Evolutionary conservation across 2,329 filamentous ascomycete genomes (phyloP).

Genomic region (Rhinocladiella mackenziei): DNA sequence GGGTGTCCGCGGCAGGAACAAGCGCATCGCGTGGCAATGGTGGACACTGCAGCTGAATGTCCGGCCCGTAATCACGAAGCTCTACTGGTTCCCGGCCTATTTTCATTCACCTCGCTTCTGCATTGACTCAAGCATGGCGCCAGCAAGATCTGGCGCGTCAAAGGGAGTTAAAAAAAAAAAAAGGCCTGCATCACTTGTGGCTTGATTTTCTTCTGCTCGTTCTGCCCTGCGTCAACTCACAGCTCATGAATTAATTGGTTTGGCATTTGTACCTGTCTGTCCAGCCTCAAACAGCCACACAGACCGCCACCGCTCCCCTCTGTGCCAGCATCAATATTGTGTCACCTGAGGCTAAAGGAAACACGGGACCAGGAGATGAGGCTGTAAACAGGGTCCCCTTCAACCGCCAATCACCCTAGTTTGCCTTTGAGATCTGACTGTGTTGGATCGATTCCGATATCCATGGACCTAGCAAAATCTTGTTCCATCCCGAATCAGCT

Average conservation of each 20-base stretch:
- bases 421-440: too few species aligned
- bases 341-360: too few species aligned
- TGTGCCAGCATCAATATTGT: too few species aligned
- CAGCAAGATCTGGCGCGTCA: slow-evolving; percentile 1
- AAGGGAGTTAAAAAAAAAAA: too few species aligned
- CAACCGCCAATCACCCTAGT: too few species aligned
- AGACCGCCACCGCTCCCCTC: slow-evolving; percentile 5
- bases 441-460: too few species aligned
- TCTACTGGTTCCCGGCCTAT: slow-evolving; percentile 3
- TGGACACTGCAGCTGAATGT: slow-evolving; percentile 8
- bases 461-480: too few species aligned
- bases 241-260: slow-evolving; percentile 12
- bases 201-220: slow-evolving; percentile 14
- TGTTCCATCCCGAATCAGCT: slow-evolving; percentile 18
- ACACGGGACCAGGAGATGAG: too few species aligned
- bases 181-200: slow-evolving; percentile 12
- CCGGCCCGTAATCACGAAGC: slow-evolving; percentile 1
- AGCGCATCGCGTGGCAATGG: slow-evolving; percentile 5
- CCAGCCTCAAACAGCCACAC: slow-evolving; percentile 18
- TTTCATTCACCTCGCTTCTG: slow-evolving; percentile 23
- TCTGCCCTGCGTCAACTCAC: neutral
- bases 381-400: too few species aligned
- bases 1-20: slow-evolving; percentile 15
- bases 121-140: slow-evolving; percentile 1
- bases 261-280: slow-evolving; percentile 13